A percentile compares a stretch with the other conserved stretches of the same genome.
Conservation (phyloP, 768 basidiomycete species). For the Termitomyces heimii region DNA sequence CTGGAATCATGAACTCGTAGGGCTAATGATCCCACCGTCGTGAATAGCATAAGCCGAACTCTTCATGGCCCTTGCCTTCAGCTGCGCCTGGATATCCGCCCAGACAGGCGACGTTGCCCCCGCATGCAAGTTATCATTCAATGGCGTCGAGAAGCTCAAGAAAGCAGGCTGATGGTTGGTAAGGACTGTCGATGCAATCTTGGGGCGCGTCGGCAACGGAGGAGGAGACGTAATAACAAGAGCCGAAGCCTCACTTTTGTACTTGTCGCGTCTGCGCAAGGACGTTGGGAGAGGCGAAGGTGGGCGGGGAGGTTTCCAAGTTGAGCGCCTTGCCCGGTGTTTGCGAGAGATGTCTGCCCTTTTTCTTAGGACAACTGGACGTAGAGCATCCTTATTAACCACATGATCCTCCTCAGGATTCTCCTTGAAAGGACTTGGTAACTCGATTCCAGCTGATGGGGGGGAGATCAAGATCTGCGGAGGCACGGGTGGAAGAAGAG, state of each 20-base stretch:
- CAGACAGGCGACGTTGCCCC: neutral
- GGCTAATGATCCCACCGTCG: conserved; percentile 13
- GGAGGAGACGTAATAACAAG: conserved; percentile 2
- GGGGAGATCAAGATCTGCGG: conserved; percentile 10
- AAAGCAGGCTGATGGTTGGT: neutral
- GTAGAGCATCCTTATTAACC: neutral
- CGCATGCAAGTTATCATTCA: neutral
- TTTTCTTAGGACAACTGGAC: neutral
- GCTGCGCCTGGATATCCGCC: conserved; percentile 5
- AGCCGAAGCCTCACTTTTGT: conserved; percentile 1
- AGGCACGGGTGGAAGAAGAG: conserved; percentile 4
- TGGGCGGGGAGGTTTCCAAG: conserved; percentile 14
- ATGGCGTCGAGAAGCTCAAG: conserved; percentile 4
- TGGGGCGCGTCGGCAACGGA: conserved; percentile 5
- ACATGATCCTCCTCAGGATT: neutral
- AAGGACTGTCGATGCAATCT: neutral
- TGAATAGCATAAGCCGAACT: conserved; percentile 12
- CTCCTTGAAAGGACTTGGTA: neutral
- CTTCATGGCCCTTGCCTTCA: conserved; percentile 15
- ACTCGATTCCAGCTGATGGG: conserved; percentile 9
- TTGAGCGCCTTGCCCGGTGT: conserved; percentile 1
- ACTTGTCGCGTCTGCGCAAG: conserved; percentile 3
- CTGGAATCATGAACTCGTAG: conserved; percentile 3
- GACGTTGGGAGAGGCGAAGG: conserved; percentile 12
- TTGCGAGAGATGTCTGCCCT: neutral